A percentile compares a stretch with the other conserved stretches of the same genome.
phyloP scores from a whole-genome alignment of 2,329 filamentous ascomycete species.

The Dothistroma septosporum region DNA sequence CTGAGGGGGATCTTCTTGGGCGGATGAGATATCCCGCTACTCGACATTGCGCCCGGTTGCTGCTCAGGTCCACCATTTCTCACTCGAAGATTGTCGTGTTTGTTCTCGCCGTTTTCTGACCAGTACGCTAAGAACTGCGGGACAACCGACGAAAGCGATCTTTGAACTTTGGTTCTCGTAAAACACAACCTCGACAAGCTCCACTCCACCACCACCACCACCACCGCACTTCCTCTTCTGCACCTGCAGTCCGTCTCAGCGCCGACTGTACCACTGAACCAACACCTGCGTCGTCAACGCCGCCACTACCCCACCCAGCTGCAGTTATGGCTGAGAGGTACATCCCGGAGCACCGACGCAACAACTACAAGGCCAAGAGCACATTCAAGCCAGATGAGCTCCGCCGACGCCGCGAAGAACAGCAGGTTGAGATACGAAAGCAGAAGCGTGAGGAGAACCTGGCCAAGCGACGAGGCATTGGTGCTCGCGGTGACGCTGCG shows the following conservation, averaged over 20 bases:
- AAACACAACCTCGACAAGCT: background rate
- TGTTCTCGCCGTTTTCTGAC: background rate
- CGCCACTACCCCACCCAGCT: constrained; percentile 18
- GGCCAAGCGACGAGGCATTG: constrained; percentile 94
- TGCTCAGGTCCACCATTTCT: background rate
- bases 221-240: background rate
- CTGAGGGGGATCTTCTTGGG: background rate
- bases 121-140: background rate
- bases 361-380: constrained; percentile 99
- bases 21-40: background rate
- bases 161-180: background rate
- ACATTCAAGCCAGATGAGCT: constrained; percentile 99
- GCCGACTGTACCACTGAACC: background rate
- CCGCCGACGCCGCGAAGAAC: constrained; percentile 94
- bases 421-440: constrained; percentile 98
- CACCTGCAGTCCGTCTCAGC: background rate
- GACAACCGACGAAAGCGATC: background rate
- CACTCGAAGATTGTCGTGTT: background rate
- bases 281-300: background rate
- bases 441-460: constrained; percentile 98
- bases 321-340: constrained; percentile 91
- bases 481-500: constrained; percentile 63
- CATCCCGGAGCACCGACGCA: constrained; percentile 98
- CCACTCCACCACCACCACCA: background rate
- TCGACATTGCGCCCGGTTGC: background rate